Evolutionary conservation across 352 stramenopile genomes (phyloP).

Genomic region (Globisporangium barbulae): DNA sequence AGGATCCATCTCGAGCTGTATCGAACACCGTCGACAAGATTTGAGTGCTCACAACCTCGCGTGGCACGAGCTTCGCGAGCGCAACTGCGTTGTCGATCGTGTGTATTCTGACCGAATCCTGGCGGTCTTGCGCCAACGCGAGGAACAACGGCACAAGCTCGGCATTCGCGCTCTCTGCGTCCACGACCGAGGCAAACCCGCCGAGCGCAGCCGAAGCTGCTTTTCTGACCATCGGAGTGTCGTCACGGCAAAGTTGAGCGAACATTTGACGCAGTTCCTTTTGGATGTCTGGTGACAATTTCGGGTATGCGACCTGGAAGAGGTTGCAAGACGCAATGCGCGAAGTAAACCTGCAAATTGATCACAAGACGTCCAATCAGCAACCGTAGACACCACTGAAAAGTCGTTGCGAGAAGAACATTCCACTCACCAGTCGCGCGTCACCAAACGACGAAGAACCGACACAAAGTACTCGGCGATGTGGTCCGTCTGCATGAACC

Average conservation of each 20-base stretch:
- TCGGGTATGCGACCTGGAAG: conserved; percentile 71
- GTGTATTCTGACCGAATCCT: conserved; percentile 97
- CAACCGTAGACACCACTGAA: neutral
- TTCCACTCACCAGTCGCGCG: conserved; percentile 95
- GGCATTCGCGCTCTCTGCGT: conserved; percentile 46
- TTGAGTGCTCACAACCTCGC: conserved; percentile 68
- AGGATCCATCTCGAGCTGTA: conserved; percentile 94
- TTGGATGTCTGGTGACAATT: conserved; percentile 56
- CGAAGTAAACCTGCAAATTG: conserved; percentile 61
- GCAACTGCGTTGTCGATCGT: conserved; percentile 96
- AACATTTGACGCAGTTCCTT: conserved; percentile 91
- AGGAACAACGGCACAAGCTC: conserved; percentile 87
- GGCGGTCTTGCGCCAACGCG: conserved; percentile 84
- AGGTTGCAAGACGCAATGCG: conserved; percentile 83
- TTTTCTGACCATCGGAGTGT: conserved; percentile 97
- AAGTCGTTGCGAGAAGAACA: conserved; percentile 13
- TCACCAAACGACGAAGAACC: conserved; percentile 92
- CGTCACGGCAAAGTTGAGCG: conserved; percentile 92
- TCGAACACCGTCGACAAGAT: conserved; percentile 91
- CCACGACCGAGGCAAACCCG: conserved; percentile 76
- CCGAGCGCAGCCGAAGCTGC: conserved; percentile 88
- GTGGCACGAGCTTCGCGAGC: conserved; percentile 85
- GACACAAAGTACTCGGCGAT: conserved; percentile 91
- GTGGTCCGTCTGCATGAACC: conserved; percentile 81
- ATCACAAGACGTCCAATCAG: neutral